These are phyloP conservation scores for Ceratopteris richardii DNA, from an alignment of 75 land plant genomes.

Conservation along the genomic window DNA sequence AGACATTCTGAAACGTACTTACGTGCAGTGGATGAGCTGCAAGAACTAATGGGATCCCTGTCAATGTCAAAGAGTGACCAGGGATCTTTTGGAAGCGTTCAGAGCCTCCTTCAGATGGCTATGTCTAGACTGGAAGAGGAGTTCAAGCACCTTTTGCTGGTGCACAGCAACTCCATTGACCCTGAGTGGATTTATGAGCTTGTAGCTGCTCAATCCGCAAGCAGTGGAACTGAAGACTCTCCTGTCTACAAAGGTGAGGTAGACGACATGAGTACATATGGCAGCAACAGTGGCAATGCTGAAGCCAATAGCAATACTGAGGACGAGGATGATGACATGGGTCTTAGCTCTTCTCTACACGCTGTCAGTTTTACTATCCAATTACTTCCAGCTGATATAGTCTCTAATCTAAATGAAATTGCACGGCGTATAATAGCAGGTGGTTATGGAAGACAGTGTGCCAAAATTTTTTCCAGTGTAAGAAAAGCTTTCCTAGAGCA, in stretches of 20 bases:
- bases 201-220: too few species aligned
- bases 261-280: neutral
- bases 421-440: conserved; percentile 57
- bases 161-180: conserved; percentile 23
- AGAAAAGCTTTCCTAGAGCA: conserved; percentile 48
- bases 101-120: conserved; percentile 54
- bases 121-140: conserved; percentile 87
- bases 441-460: conserved; percentile 48
- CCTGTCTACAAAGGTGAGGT: too few species aligned
- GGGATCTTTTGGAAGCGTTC: conserved; percentile 32
- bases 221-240: too few species aligned
- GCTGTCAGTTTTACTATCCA: neutral
- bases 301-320: neutral
- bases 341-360: neutral
- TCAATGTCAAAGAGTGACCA: neutral
- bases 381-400: conserved; percentile 20
- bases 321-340: conserved; percentile 2
- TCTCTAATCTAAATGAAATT: conserved; percentile 41
- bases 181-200: conserved; percentile 15
- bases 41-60: conserved; percentile 30
- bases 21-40: conserved; percentile 21
- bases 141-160: conserved; percentile 50
- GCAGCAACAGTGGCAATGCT: neutral
- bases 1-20: conserved; percentile 37
- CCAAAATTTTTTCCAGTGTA: conserved; percentile 55